phyloP scores from a whole-genome alignment of 1,284 basidiomycete genomes.

The Rhodotorula sp. region DNA sequence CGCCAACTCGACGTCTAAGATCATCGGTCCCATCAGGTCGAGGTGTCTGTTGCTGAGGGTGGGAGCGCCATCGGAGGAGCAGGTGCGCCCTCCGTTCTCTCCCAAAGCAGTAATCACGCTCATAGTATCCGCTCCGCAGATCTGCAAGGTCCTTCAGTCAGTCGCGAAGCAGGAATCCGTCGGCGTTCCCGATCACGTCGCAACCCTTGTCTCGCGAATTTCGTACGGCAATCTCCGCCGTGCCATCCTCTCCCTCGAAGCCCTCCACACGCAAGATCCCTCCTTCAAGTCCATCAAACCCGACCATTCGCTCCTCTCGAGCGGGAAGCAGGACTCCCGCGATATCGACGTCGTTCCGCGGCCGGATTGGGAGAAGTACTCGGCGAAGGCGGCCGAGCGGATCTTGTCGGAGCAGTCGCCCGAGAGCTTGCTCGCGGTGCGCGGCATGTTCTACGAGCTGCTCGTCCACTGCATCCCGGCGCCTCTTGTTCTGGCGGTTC shows the following conservation, averaged over 20 bases:
- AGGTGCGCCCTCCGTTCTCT: constrained; percentile 58
- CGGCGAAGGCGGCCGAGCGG: constrained; percentile 85
- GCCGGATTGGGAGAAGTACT: constrained; percentile 99
- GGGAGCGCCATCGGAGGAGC: constrained; percentile 74
- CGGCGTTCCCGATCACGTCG: constrained; percentile 71
- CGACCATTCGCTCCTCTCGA: constrained; percentile 37
- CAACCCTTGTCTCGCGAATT: constrained; percentile 71
- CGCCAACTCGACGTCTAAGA: constrained; percentile 92
- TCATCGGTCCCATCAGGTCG: constrained; percentile 96
- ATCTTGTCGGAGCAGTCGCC: constrained; percentile 94
- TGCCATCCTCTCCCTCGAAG: constrained; percentile 90
- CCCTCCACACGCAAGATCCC: constrained; percentile 79
- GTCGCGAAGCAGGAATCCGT: constrained; percentile 83
- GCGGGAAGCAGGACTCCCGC: constrained; percentile 57
- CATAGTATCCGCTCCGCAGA: too few relatives aligned
- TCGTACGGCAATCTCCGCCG: constrained; percentile 90
- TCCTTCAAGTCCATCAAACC: constrained; percentile 36
- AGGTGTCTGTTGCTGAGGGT: constrained; percentile 92
- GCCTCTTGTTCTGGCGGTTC: constrained; percentile 80
- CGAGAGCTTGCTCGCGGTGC: constrained; percentile 82
- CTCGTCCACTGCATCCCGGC: constrained; percentile 98
- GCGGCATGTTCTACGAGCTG: constrained; percentile 91
- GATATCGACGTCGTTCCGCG: constrained; percentile 75
- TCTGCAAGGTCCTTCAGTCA: constrained; percentile 62
- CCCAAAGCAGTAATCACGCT: too few relatives aligned